These are phyloP conservation scores for Lachancea thermotolerans DNA, from an alignment of 805 yeast species.

Conservation along the genomic window DNA sequence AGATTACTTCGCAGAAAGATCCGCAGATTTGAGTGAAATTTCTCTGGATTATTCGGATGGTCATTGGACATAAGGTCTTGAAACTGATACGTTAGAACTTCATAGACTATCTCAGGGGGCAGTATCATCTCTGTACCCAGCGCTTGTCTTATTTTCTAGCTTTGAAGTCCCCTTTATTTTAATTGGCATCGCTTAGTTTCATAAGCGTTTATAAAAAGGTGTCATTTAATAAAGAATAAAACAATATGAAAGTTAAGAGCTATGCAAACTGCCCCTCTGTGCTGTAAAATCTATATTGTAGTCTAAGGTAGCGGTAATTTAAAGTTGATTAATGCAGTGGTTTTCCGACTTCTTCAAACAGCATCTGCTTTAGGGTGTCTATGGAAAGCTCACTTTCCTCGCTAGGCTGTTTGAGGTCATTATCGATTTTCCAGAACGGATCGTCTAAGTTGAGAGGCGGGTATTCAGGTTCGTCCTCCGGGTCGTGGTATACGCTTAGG, in stretches of 20 bases:
- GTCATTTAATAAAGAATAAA: neutral
- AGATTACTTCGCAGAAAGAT: conserved; percentile 46
- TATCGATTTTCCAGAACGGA: conserved; percentile 37
- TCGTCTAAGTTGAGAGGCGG: conserved; percentile 33
- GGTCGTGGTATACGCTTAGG: conserved; percentile 58
- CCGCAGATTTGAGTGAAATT: conserved; percentile 39
- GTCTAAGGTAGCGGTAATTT: neutral
- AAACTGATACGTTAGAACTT: conserved; percentile 48
- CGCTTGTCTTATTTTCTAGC: neutral
- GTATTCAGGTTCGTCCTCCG: conserved; percentile 59
- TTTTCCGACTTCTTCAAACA: conserved; percentile 74
- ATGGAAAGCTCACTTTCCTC: conserved; percentile 69
- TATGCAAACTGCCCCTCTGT: too few species aligned
- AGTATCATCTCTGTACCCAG: conserved; percentile 14
- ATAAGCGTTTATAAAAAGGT: neutral
- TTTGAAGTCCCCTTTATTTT: too few species aligned
- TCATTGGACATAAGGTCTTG: conserved; percentile 45
- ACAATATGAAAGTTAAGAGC: neutral
- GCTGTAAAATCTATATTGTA: too few species aligned
- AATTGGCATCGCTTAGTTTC: neutral
- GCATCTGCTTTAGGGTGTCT: conserved; percentile 64
- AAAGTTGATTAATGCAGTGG: conserved; percentile 24
- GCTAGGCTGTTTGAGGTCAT: conserved; percentile 26
- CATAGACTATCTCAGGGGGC: conserved; percentile 51
- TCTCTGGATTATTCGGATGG: conserved; percentile 42